Percentiles rank a stretch among this genome's conserved stretches.
Conservation (phyloP, 140 eudicot species). For the Flaveria floridana region DNA sequence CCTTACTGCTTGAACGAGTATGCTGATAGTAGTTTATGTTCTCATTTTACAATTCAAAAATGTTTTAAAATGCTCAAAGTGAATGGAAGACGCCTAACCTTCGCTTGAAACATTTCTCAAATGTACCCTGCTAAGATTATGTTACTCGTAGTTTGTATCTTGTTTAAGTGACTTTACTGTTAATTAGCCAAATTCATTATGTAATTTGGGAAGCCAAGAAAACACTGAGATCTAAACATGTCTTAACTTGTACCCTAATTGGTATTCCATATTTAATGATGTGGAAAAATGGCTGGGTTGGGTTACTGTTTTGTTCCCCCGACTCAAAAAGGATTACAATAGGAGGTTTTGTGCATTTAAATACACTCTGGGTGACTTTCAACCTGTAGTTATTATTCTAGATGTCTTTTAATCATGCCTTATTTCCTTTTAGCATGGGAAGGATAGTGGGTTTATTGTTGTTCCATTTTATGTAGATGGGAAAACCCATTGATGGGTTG, state of each 20-base stretch:
- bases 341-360: constrained; percentile 6
- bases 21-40: background rate
- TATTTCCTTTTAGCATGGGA: background rate
- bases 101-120: background rate
- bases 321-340: background rate
- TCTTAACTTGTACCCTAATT: too few relatives aligned
- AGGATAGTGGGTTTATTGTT: constrained; percentile 1
- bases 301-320: background rate
- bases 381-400: too few relatives aligned
- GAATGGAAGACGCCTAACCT: background rate
- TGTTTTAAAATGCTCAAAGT: constrained; percentile 1
- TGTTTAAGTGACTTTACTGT: background rate
- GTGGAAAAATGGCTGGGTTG: background rate
- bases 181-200: background rate
- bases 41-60: background rate
- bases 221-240: constrained; percentile 10
- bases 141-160: background rate
- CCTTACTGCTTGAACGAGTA: too few relatives aligned
- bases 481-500: constrained; percentile 98
- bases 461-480: constrained; percentile 55
- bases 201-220: constrained; percentile 11
- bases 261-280: background rate
- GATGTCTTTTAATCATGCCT: background rate
- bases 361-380: background rate
- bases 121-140: background rate